Conservation (phyloP, 257 asterid genomes). For the Solanum paucissectum region DNA sequence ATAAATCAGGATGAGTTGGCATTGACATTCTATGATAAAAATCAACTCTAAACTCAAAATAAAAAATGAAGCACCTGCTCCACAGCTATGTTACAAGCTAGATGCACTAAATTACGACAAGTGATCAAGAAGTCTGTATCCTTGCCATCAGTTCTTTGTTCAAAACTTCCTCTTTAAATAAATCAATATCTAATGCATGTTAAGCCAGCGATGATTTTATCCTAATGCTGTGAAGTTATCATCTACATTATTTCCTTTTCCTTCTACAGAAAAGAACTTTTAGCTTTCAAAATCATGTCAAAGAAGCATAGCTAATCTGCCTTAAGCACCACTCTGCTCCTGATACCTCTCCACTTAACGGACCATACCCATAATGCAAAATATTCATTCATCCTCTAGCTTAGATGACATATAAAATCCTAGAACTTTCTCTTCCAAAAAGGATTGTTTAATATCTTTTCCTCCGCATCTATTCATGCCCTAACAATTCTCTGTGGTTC, state of each 20-base stretch:
- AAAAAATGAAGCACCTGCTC: background rate
- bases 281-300: background rate
- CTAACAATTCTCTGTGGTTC: background rate
- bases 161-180: background rate
- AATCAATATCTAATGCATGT: background rate
- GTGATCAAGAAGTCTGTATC: background rate
- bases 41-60: background rate
- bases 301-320: background rate
- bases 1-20: background rate
- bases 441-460: background rate
- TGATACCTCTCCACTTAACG: background rate
- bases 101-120: background rate
- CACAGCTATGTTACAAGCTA: background rate
- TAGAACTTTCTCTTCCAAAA: background rate
- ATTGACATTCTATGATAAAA: background rate
- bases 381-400: background rate
- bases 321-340: background rate
- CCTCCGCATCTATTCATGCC: background rate
- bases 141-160: background rate
- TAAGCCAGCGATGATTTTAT: background rate
- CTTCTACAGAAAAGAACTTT: background rate
- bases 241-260: background rate
- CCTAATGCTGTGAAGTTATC: background rate
- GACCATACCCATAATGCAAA: background rate
- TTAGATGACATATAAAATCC: background rate